Evolutionary conservation across 768 basidiomycete genomes (phyloP), one percentile per base, ranked within the genome.

Genomic region (Suillus bovinus): DNA sequence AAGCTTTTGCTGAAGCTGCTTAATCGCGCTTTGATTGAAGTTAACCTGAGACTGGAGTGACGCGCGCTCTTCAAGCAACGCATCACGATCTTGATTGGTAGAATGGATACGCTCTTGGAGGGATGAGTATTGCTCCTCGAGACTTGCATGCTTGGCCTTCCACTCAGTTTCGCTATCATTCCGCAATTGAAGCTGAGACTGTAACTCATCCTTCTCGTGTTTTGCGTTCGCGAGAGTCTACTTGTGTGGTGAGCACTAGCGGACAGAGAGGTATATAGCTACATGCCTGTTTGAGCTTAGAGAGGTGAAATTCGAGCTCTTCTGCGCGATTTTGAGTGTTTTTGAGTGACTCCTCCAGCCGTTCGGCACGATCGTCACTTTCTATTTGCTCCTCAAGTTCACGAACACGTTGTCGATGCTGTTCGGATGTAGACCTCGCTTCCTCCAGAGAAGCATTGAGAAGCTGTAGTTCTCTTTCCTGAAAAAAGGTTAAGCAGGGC

Each of bases 341-440:
- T 70, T 87, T 88, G 53, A 94, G 76, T 9, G 88, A 88, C 50
- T 77, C 76, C 70, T 93, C 91, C 29, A 93, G 75, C 47, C 82
- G 81, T 65, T 93, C 92, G 17, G 87, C 86, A 46, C 90, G 87
- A 73, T 94, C 91, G 70, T 94, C 92, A 63, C 84, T 87, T 72
- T 93, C 86, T 24, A 94, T 87, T 66, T 91, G 89, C 64, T 93
- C 92, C 68, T 91, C 86, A 36, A 94, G 74, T 66, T 93, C 90
- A 31, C 85, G 86, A 29, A 88, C 80, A 60, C 83, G 80, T 50
- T 85, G 81, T 63, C 82, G 81, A 64, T 81, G 80, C 53, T 82
- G 81, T 55, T 84, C 82, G 5, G 83, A 80, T 63, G 86, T 80
- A 42, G 80, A 76, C 55, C 81, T 84, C 36, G 84, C 72, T 41